Percentiles rank a stretch among this genome's conserved stretches.
Conservation (phyloP, 108 stramenopile species). For the Skeletonema grethae region DNA sequence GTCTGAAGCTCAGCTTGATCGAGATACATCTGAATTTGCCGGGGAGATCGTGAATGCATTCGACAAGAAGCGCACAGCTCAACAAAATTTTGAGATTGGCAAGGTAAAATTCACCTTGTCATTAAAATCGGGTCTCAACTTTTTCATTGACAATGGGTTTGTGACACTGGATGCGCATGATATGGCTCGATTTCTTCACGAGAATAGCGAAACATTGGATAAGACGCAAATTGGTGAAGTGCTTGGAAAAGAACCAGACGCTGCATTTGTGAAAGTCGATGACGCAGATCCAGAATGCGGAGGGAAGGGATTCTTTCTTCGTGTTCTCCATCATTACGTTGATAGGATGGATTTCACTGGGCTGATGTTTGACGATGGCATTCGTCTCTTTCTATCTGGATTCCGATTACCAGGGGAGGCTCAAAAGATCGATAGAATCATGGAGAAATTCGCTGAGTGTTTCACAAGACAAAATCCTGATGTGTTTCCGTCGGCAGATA, state of each 20-base stretch:
- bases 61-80: slow-evolving; percentile 81
- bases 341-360: slow-evolving; percentile 88
- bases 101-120: slow-evolving; percentile 94
- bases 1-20: not conserved
- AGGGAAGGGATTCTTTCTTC: slow-evolving; percentile 87
- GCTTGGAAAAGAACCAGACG: slow-evolving; percentile 94
- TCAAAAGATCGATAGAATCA: slow-evolving; percentile 99
- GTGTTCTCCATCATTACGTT: slow-evolving; percentile 93
- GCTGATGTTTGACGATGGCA: slow-evolving; percentile 94
- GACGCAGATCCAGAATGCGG: slow-evolving; percentile 72
- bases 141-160: slow-evolving; percentile 88
- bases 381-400: slow-evolving; percentile 93
- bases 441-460: slow-evolving; percentile 99
- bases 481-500: slow-evolving; percentile 97
- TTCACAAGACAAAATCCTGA: slow-evolving; percentile 87
- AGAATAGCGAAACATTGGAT: slow-evolving; percentile 92
- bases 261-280: slow-evolving; percentile 83
- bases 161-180: slow-evolving; percentile 81
- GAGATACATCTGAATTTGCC: slow-evolving; percentile 19
- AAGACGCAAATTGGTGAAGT: slow-evolving; percentile 99
- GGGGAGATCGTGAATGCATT: slow-evolving; percentile 74
- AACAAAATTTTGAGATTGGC: slow-evolving; percentile 92
- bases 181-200: slow-evolving; percentile 89
- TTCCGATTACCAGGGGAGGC: slow-evolving; percentile 99
- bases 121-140: slow-evolving; percentile 87